Evolutionary conservation across 2,329 filamentous ascomycete species (phyloP), one percentile per base, ranked within the genome.

Genomic region (Sarocladium brachiariae): DNA sequence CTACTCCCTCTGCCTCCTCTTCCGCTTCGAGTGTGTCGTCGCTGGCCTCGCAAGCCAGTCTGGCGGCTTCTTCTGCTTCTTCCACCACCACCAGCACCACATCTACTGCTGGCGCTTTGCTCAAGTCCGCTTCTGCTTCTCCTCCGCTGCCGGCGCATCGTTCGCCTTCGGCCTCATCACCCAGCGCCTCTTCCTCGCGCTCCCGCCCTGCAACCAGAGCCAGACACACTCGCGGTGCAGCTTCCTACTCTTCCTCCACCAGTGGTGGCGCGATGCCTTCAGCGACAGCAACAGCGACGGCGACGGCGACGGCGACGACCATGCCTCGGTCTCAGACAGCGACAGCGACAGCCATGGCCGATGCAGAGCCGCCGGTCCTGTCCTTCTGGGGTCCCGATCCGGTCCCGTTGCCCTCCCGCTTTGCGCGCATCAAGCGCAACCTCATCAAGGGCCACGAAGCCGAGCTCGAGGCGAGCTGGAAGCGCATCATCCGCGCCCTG

Each of bases 331-430:
- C 21, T 4, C 23, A 13, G 19, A 45, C 7, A 18, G 25, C 41
- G 9, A 48, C 45, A 8, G 16, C 45, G 9, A 48, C 25, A 14
- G 8, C 25, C 19, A 19, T 48, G 25, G 21, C 45, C 34, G 58
- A 60, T 59, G 74, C 74, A 65, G 73, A 77, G 51, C 68, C 71
- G 8, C 75, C 76, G 16, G 72, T 78, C 47, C 63, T 79, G 45
- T 78, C 76, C 2, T 80, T 80, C 55, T 80, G 78, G 70, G 76
- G 77, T 59, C 71, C 73, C 13, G 73, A 79, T 57, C 75, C 76
- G 8, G 74, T 80, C 18, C 76, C 77, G n/a, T 66, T 83, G 7
- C 78, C 78, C n/a, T 71, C 71, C 38, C 75, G 79, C 24, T 82
- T 81, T 55, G 75, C 73, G 43, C 71, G 72, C 55, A 71, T 81